Conservation (phyloP, 768 basidiomycete species). For the Leccinum aurantiacum region DNA sequence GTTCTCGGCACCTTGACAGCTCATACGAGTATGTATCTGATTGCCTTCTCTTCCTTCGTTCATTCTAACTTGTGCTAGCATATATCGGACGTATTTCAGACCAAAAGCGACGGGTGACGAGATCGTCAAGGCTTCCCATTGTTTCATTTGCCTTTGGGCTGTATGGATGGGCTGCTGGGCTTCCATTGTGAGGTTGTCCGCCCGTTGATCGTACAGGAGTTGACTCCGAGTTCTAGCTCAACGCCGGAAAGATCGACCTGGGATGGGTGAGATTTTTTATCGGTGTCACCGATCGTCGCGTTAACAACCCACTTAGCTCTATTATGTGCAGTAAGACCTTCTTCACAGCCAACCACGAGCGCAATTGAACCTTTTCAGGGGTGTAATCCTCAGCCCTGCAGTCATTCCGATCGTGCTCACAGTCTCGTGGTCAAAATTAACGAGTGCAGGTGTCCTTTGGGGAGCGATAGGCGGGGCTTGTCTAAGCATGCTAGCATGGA, state of each 20-base stretch:
- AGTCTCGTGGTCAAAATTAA: slow-evolving; percentile 48
- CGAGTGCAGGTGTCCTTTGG: slow-evolving; percentile 38
- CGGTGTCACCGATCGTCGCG: background rate
- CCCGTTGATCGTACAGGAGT: background rate
- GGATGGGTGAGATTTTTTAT: slow-evolving; percentile 40
- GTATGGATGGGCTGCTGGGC: slow-evolving; percentile 46
- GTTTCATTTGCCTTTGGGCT: slow-evolving; percentile 44
- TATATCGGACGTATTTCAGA: slow-evolving; percentile 41
- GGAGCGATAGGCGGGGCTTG: slow-evolving; percentile 43
- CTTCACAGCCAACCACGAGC: background rate
- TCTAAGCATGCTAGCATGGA: slow-evolving; percentile 49
- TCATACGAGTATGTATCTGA: slow-evolving; percentile 43
- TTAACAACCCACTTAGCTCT: slow-evolving; percentile 31
- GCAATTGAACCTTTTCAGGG: slow-evolving; percentile 31
- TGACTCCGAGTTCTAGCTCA: slow-evolving; percentile 33
- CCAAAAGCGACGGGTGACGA: slow-evolving; percentile 38
- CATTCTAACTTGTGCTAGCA: slow-evolving; percentile 16
- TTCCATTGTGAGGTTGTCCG: slow-evolving; percentile 32
- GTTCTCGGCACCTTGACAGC: slow-evolving; percentile 21
- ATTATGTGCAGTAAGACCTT: slow-evolving; percentile 43
- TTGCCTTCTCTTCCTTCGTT: too few species aligned
- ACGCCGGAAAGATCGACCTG: slow-evolving; percentile 45
- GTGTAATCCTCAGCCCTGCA: slow-evolving; percentile 48
- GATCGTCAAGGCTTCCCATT: slow-evolving; percentile 41
- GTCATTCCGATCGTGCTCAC: slow-evolving; percentile 51